Evolutionary conservation across 2,329 filamentous ascomycete species (phyloP).

Genomic region (Exophiala phaeomuriformis): DNA sequence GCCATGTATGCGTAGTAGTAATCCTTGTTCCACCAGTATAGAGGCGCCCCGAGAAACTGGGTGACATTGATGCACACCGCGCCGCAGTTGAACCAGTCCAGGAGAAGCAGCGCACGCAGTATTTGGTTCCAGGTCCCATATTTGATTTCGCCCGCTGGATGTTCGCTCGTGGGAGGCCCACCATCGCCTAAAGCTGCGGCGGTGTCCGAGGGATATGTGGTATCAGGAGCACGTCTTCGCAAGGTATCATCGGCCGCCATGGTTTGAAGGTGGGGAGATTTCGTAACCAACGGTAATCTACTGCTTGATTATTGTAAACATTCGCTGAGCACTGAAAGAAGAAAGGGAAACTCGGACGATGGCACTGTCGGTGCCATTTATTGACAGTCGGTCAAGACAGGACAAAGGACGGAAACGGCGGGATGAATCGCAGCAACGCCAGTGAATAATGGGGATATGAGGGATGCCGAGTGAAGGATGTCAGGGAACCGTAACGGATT

Average conservation of each 20-base stretch:
- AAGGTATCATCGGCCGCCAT: conserved; percentile 32
- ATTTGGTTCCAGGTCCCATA: conserved; percentile 42
- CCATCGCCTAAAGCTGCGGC: conserved; percentile 8
- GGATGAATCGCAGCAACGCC: not conserved
- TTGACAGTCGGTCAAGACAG: not conserved
- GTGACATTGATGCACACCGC: conserved; percentile 44
- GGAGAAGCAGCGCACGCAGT: conserved; percentile 39
- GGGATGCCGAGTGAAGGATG: not conserved
- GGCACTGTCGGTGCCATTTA: conserved; percentile 5
- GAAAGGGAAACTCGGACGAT: not conserved
- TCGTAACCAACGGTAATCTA: not conserved
- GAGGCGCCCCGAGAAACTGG: conserved; percentile 53
- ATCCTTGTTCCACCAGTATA: conserved; percentile 54
- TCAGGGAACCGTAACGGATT: too few species aligned
- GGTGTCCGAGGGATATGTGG: not conserved
- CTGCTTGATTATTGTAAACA: not conserved
- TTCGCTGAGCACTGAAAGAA: not conserved
- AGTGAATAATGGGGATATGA: not conserved
- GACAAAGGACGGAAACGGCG: not conserved
- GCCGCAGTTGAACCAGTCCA: conserved; percentile 41
- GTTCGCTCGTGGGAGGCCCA: conserved; percentile 4
- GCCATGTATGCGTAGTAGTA: conserved; percentile 61
- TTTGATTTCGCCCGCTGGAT: conserved; percentile 32
- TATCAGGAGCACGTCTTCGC: conserved; percentile 29
- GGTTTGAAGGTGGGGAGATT: not conserved